These are phyloP conservation scores for Penicillium olsonii DNA, from an alignment of 2,329 filamentous ascomycete genomes.

Conservation along the genomic window DNA sequence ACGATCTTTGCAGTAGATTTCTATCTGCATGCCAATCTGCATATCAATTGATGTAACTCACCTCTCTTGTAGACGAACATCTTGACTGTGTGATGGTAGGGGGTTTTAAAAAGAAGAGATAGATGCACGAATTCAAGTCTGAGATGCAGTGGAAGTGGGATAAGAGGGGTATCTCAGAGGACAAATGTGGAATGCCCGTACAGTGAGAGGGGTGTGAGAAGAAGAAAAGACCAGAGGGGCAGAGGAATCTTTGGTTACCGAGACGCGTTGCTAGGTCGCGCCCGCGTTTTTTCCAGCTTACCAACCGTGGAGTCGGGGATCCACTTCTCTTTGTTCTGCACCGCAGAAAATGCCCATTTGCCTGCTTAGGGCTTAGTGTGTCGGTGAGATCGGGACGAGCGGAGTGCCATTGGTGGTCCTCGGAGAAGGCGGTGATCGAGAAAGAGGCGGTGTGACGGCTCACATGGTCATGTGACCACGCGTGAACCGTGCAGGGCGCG, in stretches of 20 bases:
- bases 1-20: neutral
- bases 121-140: slow-evolving; percentile 9
- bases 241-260: slow-evolving; percentile 15
- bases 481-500: slow-evolving; percentile 11
- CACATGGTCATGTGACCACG: slow-evolving; percentile 26
- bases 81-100: slow-evolving; percentile 27
- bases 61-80: slow-evolving; percentile 68
- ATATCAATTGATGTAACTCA: slow-evolving; percentile 36
- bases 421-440: slow-evolving; percentile 18
- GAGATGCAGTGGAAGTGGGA: slow-evolving; percentile 12
- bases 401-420: slow-evolving; percentile 2
- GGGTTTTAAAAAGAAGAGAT: slow-evolving; percentile 11
- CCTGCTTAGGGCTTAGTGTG: neutral
- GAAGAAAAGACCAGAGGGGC: slow-evolving; percentile 29
- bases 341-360: slow-evolving; percentile 3
- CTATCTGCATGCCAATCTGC: slow-evolving; percentile 2
- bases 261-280: slow-evolving; percentile 13
- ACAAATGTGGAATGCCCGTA: slow-evolving; percentile 12
- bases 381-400: neutral
- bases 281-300: slow-evolving; percentile 19
- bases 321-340: slow-evolving; percentile 4
- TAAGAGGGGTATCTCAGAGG: slow-evolving; percentile 14
- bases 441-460: slow-evolving; percentile 14
- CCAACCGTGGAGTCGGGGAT: neutral
- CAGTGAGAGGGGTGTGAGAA: slow-evolving; percentile 21